Evolutionary conservation across 345 rosid species (phyloP).

Genomic region (Sapria himalayana): DNA sequence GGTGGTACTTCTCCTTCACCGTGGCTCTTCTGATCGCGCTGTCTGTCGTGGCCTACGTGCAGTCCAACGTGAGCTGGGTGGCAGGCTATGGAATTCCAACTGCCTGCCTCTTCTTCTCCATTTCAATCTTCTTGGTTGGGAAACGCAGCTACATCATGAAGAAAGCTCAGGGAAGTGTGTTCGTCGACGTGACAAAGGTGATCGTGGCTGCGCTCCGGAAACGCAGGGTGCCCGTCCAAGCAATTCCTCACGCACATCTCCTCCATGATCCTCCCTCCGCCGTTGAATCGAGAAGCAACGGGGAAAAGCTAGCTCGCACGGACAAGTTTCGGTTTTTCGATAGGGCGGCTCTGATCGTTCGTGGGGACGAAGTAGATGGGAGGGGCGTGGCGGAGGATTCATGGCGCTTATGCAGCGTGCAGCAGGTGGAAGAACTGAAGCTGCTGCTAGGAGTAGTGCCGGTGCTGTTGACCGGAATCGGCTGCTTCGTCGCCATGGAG

Average conservation of each 20-base stretch:
- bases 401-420: slow-evolving; percentile 44
- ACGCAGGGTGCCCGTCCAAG: slow-evolving; percentile 3
- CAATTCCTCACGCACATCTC: not conserved
- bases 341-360: slow-evolving; percentile 27
- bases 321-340: slow-evolving; percentile 27
- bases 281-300: slow-evolving; percentile 1
- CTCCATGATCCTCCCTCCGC: slow-evolving; percentile 20
- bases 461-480: slow-evolving; percentile 42
- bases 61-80: slow-evolving; percentile 47
- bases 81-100: slow-evolving; percentile 47
- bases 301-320: slow-evolving; percentile 12
- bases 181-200: slow-evolving; percentile 31
- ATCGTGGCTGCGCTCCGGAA: slow-evolving; percentile 24
- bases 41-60: slow-evolving; percentile 41
- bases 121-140: slow-evolving; percentile 34
- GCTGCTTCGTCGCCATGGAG: slow-evolving; percentile 39
- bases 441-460: slow-evolving; percentile 27
- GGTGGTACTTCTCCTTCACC: slow-evolving; percentile 72
- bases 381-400: slow-evolving; percentile 19
- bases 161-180: slow-evolving; percentile 39
- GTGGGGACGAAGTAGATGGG: slow-evolving; percentile 25
- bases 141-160: slow-evolving; percentile 20
- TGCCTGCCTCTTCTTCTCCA: slow-evolving; percentile 25
- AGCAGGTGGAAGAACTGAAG: slow-evolving; percentile 42
- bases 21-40: slow-evolving; percentile 33